Evolutionary conservation across 768 basidiomycete species (phyloP).

Genomic region (Candolleomyces eurysporus): DNA sequence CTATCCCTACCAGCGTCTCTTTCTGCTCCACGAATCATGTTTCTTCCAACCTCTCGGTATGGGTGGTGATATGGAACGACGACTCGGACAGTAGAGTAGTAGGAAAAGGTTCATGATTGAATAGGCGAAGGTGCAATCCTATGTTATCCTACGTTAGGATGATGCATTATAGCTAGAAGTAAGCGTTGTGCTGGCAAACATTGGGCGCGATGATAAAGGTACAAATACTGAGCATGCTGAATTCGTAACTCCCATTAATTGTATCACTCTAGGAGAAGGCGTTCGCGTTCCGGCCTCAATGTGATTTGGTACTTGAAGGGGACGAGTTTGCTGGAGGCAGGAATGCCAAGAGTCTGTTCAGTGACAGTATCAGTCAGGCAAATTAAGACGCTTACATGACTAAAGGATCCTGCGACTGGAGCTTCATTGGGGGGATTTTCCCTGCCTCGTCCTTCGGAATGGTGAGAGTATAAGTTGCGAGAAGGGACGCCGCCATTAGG

Average conservation of each 20-base stretch:
- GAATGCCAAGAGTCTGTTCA: no score
- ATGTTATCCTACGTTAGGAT: slow-evolving; percentile 15
- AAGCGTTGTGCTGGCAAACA: no score
- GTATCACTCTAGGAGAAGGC: no score
- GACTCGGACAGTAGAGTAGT: neutral
- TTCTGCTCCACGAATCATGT: slow-evolving; percentile 11
- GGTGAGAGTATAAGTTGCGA: slow-evolving; percentile 14
- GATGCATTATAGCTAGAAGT: neutral
- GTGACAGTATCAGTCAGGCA: no score
- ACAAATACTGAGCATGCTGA: no score
- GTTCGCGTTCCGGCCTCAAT: no score
- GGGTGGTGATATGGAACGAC: slow-evolving; percentile 12
- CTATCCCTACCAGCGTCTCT: slow-evolving; percentile 11
- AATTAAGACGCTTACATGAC: no score
- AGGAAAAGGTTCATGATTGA: slow-evolving; percentile 23
- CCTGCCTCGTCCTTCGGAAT: slow-evolving; percentile 6
- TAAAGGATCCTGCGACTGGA: neutral
- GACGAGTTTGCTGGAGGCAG: no score
- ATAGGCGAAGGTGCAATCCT: slow-evolving; percentile 39
- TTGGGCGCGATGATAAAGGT: no score
- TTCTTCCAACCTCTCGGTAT: slow-evolving; percentile 19
- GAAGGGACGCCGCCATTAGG: slow-evolving; percentile 15
- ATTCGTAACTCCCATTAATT: no score
- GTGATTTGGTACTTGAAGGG: no score
- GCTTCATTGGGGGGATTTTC: neutral